Conservation (phyloP, 2,329 filamentous ascomycete species). For the Cercospora berteroae region DNA sequence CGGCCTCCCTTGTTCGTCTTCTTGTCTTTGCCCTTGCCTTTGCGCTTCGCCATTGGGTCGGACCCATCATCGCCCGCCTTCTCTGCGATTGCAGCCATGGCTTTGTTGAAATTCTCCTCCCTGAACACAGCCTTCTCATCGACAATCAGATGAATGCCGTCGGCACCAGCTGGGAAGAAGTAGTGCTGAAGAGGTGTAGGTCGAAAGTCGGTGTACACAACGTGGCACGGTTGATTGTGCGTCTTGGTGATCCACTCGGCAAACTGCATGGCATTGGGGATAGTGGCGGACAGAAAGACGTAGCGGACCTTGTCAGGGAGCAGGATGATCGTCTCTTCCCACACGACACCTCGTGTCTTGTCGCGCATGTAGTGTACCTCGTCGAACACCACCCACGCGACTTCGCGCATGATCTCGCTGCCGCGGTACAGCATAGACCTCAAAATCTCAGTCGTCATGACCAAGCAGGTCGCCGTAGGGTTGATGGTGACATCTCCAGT, state of each 20-base stretch:
- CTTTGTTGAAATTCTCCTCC: conserved; percentile 95
- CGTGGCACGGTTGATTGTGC: conserved; percentile 95
- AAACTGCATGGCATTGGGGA: conserved; percentile 98
- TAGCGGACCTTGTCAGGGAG: conserved; percentile 98
- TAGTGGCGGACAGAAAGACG: conserved; percentile 96
- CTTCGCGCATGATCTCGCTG: conserved; percentile 99
- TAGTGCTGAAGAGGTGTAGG: conserved; percentile 97
- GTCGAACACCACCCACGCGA: conserved; percentile 97
- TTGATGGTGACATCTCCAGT: conserved; percentile 99
- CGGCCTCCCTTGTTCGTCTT: conserved; percentile 84
- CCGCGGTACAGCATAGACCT: conserved; percentile 97
- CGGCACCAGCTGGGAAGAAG: conserved; percentile 89
- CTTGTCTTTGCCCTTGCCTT: conserved; percentile 88
- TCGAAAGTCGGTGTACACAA: conserved; percentile 97
- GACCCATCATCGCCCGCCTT: conserved; percentile 81
- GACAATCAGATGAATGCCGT: conserved; percentile 89
- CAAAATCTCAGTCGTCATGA: conserved; percentile 99
- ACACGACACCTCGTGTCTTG: conserved; percentile 88
- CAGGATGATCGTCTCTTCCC: conserved; percentile 98
- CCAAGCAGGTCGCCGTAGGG: conserved; percentile 92
- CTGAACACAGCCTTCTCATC: conserved; percentile 96
- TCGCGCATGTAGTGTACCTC: conserved; percentile 99
- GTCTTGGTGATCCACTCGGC: conserved; percentile 99
- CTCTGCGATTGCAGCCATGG: conserved; percentile 85
- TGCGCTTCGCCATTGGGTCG: conserved; percentile 74